These are phyloP conservation scores for Nannochloris sp. DNA, from an alignment of 139 green algal species.

Conservation along the genomic window DNA sequence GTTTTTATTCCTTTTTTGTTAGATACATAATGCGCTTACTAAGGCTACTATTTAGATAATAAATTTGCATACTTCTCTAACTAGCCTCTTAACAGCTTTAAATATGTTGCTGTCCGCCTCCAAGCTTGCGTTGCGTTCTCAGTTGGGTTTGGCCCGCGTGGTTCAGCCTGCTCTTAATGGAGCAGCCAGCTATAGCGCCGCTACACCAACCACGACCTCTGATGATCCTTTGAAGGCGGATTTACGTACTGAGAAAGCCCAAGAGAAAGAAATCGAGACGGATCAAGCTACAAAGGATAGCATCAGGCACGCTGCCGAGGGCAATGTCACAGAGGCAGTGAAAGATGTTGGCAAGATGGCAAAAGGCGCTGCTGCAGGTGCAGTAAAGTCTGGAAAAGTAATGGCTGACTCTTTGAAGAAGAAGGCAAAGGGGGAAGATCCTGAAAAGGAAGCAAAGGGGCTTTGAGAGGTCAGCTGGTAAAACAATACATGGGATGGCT, in stretches of 20 bases:
- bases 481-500: not conserved
- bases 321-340: conserved; percentile 2
- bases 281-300: conserved; percentile 22
- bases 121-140: too few relatives aligned
- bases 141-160: too few relatives aligned
- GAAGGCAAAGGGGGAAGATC: not conserved
- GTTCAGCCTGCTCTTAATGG: too few relatives aligned
- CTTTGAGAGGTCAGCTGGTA: not conserved
- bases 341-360: not conserved
- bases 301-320: conserved; percentile 16
- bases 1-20: too few relatives aligned
- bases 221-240: not conserved
- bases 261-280: conserved; percentile 5
- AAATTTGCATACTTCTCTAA: too few relatives aligned
- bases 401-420: conserved; percentile 2
- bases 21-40: too few relatives aligned
- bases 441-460: not conserved
- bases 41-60: too few relatives aligned
- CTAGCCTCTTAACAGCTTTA: too few relatives aligned
- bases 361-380: not conserved
- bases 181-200: too few relatives aligned
- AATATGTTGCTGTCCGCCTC: too few relatives aligned
- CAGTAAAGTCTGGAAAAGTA: not conserved
- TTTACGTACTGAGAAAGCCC: not conserved
- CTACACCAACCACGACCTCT: not conserved